These are phyloP conservation scores for Zea mays DNA, from an alignment of 176 grass and related monocot species.

Conservation along the genomic window DNA sequence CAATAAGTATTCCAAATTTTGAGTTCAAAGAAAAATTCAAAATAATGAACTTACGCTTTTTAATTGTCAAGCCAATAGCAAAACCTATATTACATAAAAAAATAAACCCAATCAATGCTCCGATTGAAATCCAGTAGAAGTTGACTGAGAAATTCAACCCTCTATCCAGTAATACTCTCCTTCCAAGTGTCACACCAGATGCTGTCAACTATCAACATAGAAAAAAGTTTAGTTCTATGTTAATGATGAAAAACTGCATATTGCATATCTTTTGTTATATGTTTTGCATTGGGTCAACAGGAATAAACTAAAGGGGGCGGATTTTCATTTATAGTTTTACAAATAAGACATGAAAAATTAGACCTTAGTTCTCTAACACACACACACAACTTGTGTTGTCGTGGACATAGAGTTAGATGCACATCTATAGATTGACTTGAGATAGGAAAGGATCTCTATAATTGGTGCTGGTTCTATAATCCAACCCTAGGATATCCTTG, in stretches of 20 bases:
- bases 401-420: background rate
- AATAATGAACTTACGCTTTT: slow-evolving; percentile 39
- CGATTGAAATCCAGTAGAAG: slow-evolving; percentile 76
- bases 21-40: slow-evolving; percentile 7
- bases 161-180: slow-evolving; percentile 44
- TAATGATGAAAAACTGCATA: background rate
- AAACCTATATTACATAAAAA: slow-evolving; percentile 65
- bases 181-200: slow-evolving; percentile 55
- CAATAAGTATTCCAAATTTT: background rate
- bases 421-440: background rate
- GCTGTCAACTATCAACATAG: slow-evolving; percentile 29
- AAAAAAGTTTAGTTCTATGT: background rate
- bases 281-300: background rate
- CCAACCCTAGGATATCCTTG: background rate
- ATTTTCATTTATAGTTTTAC: background rate
- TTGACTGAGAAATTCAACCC: slow-evolving; percentile 58
- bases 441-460: background rate
- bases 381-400: too few relatives aligned
- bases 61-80: slow-evolving; percentile 55
- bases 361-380: background rate
- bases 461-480: background rate
- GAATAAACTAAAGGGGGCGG: background rate
- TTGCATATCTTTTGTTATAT: background rate
- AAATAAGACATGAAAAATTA: background rate
- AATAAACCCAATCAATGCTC: slow-evolving; percentile 59